Evolutionary conservation across 1,139 yeast species (phyloP).

Genomic region (Saccharomyces hybrid): DNA sequence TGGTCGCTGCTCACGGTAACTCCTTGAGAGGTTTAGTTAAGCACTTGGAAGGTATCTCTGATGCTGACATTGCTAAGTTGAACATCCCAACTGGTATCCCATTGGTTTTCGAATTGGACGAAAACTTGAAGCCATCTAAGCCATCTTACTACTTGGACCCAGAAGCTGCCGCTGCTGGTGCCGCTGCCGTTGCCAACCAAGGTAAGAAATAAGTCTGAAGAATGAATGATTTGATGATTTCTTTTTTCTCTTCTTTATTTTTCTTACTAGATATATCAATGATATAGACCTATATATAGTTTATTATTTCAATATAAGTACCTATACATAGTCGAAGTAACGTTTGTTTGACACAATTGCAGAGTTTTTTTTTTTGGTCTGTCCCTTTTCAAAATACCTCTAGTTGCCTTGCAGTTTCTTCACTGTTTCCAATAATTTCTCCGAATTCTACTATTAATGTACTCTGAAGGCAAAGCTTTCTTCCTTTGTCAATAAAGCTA

Average conservation of each 20-base stretch:
- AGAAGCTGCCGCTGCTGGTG: slow-evolving; percentile 99
- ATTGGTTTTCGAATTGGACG: slow-evolving; percentile 92
- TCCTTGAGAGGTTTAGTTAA: slow-evolving; percentile 94
- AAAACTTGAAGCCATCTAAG: slow-evolving; percentile 78
- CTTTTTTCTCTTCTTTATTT: neutral
- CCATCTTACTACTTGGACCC: slow-evolving; percentile 96
- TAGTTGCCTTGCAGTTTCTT: too few species aligned
- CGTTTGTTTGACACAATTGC: neutral
- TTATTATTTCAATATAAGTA: neutral
- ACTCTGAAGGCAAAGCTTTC: too few species aligned
- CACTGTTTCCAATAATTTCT: too few species aligned
- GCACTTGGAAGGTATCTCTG: slow-evolving; percentile 91
- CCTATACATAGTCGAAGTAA: neutral
- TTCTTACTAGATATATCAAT: slow-evolving; percentile 1
- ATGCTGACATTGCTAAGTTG: slow-evolving; percentile 83
- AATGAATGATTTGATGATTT: neutral
- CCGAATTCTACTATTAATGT: too few species aligned
- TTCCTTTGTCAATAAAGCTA: too few species aligned
- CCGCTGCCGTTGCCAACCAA: slow-evolving; percentile 98
- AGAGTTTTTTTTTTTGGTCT: neutral
- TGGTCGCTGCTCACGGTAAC: slow-evolving; percentile 97
- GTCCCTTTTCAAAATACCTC: neutral
- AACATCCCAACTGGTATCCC: slow-evolving; percentile 99
- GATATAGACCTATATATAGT: neutral
- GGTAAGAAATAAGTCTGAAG: slow-evolving; percentile 45